Percentiles rank a stretch among this genome's conserved stretches.
phyloP scores from a whole-genome alignment of 75 land plant genomes.

The Picea glauca region DNA sequence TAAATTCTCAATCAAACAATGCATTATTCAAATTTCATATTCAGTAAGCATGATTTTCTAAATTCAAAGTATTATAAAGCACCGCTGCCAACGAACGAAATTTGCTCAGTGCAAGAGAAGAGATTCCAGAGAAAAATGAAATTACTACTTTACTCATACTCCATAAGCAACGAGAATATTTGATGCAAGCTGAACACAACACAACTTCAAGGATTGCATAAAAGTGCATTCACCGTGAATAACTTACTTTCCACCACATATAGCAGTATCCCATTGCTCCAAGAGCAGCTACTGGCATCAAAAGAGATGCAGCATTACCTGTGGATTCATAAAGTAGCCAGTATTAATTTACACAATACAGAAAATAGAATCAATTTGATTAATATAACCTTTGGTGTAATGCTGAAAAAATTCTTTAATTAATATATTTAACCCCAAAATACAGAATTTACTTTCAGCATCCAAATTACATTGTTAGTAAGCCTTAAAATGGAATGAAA shows the following conservation, averaged over 20 bases:
- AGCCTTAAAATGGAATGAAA: background rate
- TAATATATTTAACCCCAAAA: background rate
- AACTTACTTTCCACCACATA: slow-evolving; percentile 84
- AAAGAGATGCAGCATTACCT: slow-evolving; percentile 40
- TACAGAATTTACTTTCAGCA: background rate
- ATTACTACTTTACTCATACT: background rate
- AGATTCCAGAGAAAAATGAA: background rate
- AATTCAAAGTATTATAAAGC: background rate
- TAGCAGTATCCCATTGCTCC: slow-evolving; percentile 85
- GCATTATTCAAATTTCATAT: background rate
- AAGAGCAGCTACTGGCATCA: slow-evolving; percentile 73
- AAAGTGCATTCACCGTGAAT: slow-evolving; percentile 6
- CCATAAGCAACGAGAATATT: slow-evolving; percentile 4
- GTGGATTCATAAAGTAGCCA: slow-evolving; percentile 5
- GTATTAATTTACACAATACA: background rate
- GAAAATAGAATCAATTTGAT: background rate
- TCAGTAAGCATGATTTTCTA: background rate
- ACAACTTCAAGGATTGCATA: background rate
- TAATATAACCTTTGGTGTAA: background rate
- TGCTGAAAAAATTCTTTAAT: background rate
- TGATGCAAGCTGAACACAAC: background rate
- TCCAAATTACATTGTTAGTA: background rate
- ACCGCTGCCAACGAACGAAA: background rate
- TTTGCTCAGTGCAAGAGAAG: background rate
- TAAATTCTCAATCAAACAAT: background rate